A percentile compares a stretch with the other conserved stretches of the same genome.
Evolutionary conservation across 148 eudicot species (phyloP).

Genomic region (Chenopodium suecicum): DNA sequence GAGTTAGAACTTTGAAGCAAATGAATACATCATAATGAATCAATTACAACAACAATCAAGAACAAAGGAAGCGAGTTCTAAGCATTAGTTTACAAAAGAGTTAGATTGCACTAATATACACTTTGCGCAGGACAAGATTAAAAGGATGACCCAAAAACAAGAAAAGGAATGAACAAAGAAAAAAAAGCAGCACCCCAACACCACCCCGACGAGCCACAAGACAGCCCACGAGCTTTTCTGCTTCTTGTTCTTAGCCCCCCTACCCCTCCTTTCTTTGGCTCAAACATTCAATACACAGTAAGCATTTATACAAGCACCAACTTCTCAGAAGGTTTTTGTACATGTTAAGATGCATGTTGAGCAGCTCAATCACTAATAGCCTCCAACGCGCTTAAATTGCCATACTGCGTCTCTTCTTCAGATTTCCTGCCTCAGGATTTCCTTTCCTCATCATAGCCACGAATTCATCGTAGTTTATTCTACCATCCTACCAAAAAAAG

Average conservation of each 20-base stretch:
- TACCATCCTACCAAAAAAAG: constrained; percentile 52
- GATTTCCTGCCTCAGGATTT: constrained; percentile 51
- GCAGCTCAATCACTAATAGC: background rate
- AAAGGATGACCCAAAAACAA: background rate
- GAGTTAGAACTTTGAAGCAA: background rate
- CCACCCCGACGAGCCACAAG: no score
- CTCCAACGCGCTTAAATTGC: constrained; percentile 7
- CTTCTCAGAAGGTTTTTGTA: background rate
- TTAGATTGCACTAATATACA: constrained; percentile 13
- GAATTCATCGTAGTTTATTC: constrained; percentile 76
- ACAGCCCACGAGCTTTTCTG: background rate
- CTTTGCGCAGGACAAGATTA: background rate
- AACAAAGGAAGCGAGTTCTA: background rate
- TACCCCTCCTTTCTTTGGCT: constrained; percentile 7
- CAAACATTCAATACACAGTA: background rate
- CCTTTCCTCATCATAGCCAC: constrained; percentile 85
- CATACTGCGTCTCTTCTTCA: constrained; percentile 45
- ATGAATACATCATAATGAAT: background rate
- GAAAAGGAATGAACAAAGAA: background rate
- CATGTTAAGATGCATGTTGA: background rate
- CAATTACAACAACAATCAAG: background rate
- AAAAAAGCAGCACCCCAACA: background rate
- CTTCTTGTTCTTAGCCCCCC: constrained; percentile 17
- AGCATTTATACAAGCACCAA: constrained; percentile 3
- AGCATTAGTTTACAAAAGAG: constrained; percentile 18